Evolutionary conservation across 2,329 filamentous ascomycete genomes (phyloP), one percentile per base, ranked within the genome.

Genomic region (Pestalotiopsis sp.): DNA sequence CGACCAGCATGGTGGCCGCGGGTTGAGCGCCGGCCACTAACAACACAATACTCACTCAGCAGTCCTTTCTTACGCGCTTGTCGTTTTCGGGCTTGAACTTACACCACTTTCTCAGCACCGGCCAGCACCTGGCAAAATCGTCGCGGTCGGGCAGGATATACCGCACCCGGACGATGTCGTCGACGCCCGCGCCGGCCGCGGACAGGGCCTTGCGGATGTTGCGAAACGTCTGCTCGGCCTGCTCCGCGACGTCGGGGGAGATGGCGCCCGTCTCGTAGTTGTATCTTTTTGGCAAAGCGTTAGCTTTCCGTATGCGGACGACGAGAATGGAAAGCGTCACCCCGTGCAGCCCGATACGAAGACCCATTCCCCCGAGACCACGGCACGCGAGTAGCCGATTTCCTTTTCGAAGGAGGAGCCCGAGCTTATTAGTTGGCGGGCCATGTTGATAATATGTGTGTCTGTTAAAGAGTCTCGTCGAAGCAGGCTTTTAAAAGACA

Each of bases 281-380:
- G 75, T 88, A 87, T 0, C 85, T 87, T 52, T 49, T 3, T 17
- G 4, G 4, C 4, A 36, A 14, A 0, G 17, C 7, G n/a, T 52
- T 6, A 52, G 45, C 41, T 49, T 3, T 25, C 25, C 25, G 25
- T 25, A 3, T 25, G 25, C 25, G 25, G 25, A 25, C 3, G 25
- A 25, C 25, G 25, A 25, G 25, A 25, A 25, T 25, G 25, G 25
- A 25, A 27, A 27, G 25, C 25, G 66, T 23, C 72, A 86, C 85
- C 86, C 86, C 2, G 86, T 88, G 49, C 85, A 87, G 0, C 86
- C 86, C 2, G 86, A 87, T 3, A 88, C 84, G 67, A 87, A 83
- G 12, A 88, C 76, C 80, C 83, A 85, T 64, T 85, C 84, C 12
- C 84, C 85, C 1, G 80, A 77, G 20, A 86, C 80, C 3, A 88